Conservation (phyloP, 2,329 filamentous ascomycete species). For the Curvularia spicifera region DNA sequence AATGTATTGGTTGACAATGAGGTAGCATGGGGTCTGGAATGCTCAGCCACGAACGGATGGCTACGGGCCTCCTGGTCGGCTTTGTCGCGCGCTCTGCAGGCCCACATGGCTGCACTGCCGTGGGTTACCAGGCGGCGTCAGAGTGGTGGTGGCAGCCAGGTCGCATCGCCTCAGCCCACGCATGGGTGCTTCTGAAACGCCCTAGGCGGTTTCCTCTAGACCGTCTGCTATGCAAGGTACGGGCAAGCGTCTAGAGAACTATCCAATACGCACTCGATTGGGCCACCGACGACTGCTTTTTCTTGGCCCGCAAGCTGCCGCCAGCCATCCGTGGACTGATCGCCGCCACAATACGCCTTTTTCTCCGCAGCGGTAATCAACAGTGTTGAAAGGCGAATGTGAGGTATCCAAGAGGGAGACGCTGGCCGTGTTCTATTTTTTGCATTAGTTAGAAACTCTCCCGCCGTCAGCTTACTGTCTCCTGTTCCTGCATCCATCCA, state of each 20-base stretch:
- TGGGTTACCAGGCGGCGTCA: constrained; percentile 23
- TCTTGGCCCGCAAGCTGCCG: constrained; percentile 6
- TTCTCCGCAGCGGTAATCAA: neutral
- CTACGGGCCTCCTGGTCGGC: constrained; percentile 28
- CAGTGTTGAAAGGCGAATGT: neutral
- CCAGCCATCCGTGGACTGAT: constrained; percentile 2
- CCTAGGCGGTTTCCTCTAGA: constrained; percentile 28
- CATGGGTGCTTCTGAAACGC: constrained; percentile 42
- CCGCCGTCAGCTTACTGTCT: neutral
- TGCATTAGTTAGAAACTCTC: constrained; percentile 5
- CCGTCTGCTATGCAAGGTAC: constrained; percentile 32
- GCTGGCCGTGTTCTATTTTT: constrained; percentile 5
- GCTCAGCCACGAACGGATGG: constrained; percentile 36
- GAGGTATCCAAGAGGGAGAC: constrained; percentile 1
- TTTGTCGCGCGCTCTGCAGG: constrained; percentile 43
- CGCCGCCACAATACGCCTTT: neutral
- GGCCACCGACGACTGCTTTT: constrained; percentile 11
- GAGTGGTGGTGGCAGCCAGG: constrained; percentile 24
- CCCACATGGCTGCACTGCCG: constrained; percentile 25
- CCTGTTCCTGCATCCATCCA: constrained; percentile 11
- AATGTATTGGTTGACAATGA: constrained; percentile 22
- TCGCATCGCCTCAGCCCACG: constrained; percentile 22
- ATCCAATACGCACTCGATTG: constrained; percentile 14
- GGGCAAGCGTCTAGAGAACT: constrained; percentile 26
- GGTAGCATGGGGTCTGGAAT: constrained; percentile 18